Evolutionary conservation across 2,329 filamentous ascomycete genomes (phyloP).

Genomic region (Raffaelea ambrosiae): DNA sequence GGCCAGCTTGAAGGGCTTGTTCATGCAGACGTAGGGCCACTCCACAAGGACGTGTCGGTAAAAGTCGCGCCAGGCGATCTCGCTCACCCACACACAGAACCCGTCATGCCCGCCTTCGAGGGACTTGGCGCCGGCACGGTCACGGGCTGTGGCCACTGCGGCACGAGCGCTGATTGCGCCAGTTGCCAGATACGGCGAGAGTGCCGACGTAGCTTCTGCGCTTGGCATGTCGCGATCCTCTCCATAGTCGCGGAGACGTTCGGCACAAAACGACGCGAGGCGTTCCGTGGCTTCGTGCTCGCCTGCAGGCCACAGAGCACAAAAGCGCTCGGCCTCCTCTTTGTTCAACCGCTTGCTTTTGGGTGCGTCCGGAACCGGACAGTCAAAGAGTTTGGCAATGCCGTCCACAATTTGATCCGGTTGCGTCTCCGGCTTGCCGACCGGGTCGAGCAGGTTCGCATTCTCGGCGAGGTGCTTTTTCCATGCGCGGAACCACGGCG

Average conservation of each 20-base stretch:
- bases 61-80: conserved; percentile 81
- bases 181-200: conserved; percentile 63
- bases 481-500: conserved; percentile 75
- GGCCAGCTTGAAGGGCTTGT: conserved; percentile 65
- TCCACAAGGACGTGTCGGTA: conserved; percentile 78
- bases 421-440: conserved; percentile 50
- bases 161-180: conserved; percentile 60
- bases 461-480: conserved; percentile 63
- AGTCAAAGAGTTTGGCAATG: conserved; percentile 50
- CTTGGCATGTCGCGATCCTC: conserved; percentile 42
- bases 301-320: conserved; percentile 51
- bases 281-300: conserved; percentile 50
- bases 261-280: conserved; percentile 58
- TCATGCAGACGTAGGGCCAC: conserved; percentile 74
- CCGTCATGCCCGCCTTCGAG: conserved; percentile 66
- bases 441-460: conserved; percentile 55
- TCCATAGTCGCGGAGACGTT: conserved; percentile 54
- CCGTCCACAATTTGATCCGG: conserved; percentile 28
- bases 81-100: conserved; percentile 67
- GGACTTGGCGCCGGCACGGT: conserved; percentile 54
- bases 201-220: conserved; percentile 52
- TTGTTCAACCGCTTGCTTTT: conserved; percentile 50
- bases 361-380: conserved; percentile 52
- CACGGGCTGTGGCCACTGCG: conserved; percentile 50
- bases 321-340: conserved; percentile 50